Percentiles rank a stretch among this genome's conserved stretches.
phyloP scores from a whole-genome alignment of 1,139 yeast species.

The Candida pseudoviswanathii region DNA sequence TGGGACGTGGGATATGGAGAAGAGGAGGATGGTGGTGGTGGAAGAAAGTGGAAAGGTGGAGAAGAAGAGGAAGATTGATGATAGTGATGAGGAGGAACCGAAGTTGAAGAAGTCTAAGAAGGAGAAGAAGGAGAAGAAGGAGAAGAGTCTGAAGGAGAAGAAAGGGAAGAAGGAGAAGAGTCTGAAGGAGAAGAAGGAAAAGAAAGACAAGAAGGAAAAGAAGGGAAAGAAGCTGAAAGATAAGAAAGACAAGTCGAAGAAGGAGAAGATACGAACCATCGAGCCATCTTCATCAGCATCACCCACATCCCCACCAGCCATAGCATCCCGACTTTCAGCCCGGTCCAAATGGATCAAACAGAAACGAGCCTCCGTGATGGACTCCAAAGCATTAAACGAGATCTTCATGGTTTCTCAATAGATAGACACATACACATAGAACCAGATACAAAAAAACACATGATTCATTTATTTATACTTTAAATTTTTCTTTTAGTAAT shows the following conservation, averaged over 20 bases:
- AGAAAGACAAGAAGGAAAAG: constrained; percentile 21
- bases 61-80: constrained; percentile 10
- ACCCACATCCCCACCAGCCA: constrained; percentile 21
- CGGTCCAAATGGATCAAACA: constrained; percentile 87
- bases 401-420: constrained; percentile 81
- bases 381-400: constrained; percentile 83
- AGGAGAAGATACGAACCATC: constrained; percentile 20
- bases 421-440: not conserved
- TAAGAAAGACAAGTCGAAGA: constrained; percentile 18
- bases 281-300: constrained; percentile 14
- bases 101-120: constrained; percentile 16
- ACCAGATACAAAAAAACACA: not conserved
- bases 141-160: constrained; percentile 26
- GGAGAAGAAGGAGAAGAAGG: constrained; percentile 15
- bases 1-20: constrained; percentile 82
- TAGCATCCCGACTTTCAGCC: constrained; percentile 70
- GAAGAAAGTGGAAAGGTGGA: constrained; percentile 12
- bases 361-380: constrained; percentile 89
- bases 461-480: constrained; percentile 1
- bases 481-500: not conserved
- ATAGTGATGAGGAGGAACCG: constrained; percentile 8
- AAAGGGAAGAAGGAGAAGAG: constrained; percentile 25
- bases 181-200: constrained; percentile 27
- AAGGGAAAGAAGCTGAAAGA: constrained; percentile 14
- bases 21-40: constrained; percentile 39